A percentile compares a stretch with the other conserved stretches of the same genome.
phyloP scores from a whole-genome alignment of 2,329 filamentous ascomycete genomes.

The Rutstroemia sydowiana region DNA sequence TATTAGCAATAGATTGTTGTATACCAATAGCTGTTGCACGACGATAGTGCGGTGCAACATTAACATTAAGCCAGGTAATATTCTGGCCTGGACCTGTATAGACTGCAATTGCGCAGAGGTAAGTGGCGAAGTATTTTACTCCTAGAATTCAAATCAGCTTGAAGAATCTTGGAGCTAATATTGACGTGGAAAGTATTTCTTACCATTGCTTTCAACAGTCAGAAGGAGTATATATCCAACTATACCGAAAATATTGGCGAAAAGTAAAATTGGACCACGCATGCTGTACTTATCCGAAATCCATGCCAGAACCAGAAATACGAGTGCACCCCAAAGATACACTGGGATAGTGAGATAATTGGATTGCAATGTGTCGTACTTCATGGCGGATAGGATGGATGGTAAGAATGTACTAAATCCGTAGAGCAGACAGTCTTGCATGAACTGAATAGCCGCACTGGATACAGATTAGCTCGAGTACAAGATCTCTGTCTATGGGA shows the following conservation, averaged over 20 bases:
- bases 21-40: constrained; percentile 41
- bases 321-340: constrained; percentile 42
- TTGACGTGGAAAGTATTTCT: neutral
- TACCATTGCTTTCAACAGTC: constrained; percentile 36
- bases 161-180: too few species aligned
- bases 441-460: constrained; percentile 29
- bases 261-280: constrained; percentile 28
- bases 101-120: constrained; percentile 39
- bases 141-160: neutral
- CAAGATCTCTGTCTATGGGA: neutral
- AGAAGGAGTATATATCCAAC: constrained; percentile 44
- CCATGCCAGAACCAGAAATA: constrained; percentile 39
- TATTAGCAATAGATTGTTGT: constrained; percentile 40
- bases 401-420: constrained; percentile 54
- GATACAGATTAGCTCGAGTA: neutral
- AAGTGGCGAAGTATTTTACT: constrained; percentile 41
- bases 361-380: constrained; percentile 42
- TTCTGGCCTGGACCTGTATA: constrained; percentile 43
- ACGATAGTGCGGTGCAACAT: constrained; percentile 38
- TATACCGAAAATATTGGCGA: constrained; percentile 37
- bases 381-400: constrained; percentile 45
- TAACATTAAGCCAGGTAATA: constrained; percentile 40
- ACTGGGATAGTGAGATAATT: constrained; percentile 50
- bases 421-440: constrained; percentile 30
- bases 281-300: constrained; percentile 36